Evolutionary conservation across 164 flowering plant species (phyloP).

Genomic region (Vitis rupestris): DNA sequence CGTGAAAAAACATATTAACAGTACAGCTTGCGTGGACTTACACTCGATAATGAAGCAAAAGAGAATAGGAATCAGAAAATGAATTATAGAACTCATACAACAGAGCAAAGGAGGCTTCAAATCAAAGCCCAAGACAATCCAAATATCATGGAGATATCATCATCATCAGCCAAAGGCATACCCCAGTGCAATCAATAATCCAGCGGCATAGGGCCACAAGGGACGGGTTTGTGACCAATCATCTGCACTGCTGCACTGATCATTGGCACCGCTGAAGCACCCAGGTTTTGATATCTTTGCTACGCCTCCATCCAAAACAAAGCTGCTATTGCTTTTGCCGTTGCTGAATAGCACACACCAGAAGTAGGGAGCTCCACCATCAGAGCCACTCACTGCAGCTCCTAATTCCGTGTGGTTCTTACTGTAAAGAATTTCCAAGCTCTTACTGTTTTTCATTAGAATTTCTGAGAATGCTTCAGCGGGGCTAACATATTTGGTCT

Average conservation of each 20-base stretch:
- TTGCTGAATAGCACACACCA: slow-evolving; percentile 91
- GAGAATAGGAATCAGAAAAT: neutral
- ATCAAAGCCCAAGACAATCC: neutral
- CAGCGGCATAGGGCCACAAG: slow-evolving; percentile 24
- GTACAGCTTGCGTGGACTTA: too few species aligned
- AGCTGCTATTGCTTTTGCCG: slow-evolving; percentile 61
- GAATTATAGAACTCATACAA: neutral
- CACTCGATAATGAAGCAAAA: too few species aligned
- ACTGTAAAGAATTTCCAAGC: slow-evolving; percentile 58
- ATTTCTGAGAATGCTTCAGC: slow-evolving; percentile 65
- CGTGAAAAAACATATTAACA: too few species aligned
- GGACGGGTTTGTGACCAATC: slow-evolving; percentile 10
- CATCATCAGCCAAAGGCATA: slow-evolving; percentile 38
- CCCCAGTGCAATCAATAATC: slow-evolving; percentile 30
- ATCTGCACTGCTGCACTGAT: slow-evolving; percentile 58
- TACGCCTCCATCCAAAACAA: slow-evolving; percentile 52
- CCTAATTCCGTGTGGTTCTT: slow-evolving; percentile 88
- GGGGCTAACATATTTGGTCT: slow-evolving; percentile 55
- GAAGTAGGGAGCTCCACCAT: slow-evolving; percentile 86
- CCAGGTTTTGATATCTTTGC: slow-evolving; percentile 66
- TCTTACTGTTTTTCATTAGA: slow-evolving; percentile 47
- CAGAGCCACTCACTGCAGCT: slow-evolving; percentile 79
- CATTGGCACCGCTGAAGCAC: slow-evolving; percentile 85
- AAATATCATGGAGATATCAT: neutral
- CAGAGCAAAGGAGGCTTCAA: neutral